Evolutionary conservation across 163 green algal genomes (phyloP).

Genomic region (Chlorella variabilis): DNA sequence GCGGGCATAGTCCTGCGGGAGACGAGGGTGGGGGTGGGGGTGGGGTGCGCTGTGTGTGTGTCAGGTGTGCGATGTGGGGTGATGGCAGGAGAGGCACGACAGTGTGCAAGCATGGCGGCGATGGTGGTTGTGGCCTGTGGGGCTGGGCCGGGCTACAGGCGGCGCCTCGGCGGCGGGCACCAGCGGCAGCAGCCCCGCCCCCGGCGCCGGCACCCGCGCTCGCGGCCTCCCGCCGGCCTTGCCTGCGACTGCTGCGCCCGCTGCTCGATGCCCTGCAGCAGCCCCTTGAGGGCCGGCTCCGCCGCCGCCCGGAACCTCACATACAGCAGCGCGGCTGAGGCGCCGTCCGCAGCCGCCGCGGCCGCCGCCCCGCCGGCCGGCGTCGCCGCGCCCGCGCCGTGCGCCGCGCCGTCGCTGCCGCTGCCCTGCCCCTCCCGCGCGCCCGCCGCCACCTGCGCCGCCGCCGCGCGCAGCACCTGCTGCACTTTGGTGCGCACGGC

Average conservation of each 20-base stretch:
- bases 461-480: slow-evolving; percentile 42
- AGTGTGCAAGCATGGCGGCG: too few relatives aligned
- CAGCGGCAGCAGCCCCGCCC: too few relatives aligned
- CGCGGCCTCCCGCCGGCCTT: not conserved
- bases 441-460: not conserved
- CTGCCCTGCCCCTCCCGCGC: not conserved
- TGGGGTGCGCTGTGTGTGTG: too few relatives aligned
- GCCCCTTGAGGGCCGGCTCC: slow-evolving; percentile 79
- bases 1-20: slow-evolving; percentile 80
- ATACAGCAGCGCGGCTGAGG: slow-evolving; percentile 90
- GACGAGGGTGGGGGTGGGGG: not conserved
- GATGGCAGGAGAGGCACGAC: too few relatives aligned
- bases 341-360: slow-evolving; percentile 59
- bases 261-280: slow-evolving; percentile 73
- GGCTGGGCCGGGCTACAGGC: too few relatives aligned
- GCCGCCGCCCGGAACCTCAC: slow-evolving; percentile 91
- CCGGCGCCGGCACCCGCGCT: too few relatives aligned
- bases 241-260: slow-evolving; percentile 45
- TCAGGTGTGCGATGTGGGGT: too few relatives aligned
- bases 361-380: slow-evolving; percentile 2
- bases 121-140: too few relatives aligned
- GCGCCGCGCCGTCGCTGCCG: not conserved
- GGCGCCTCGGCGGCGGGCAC: not conserved
- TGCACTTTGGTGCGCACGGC: slow-evolving; percentile 54
- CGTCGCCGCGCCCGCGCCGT: not conserved